Evolutionary conservation across 164 flowering plant genomes (phyloP).

Genomic region (Nelumbo lutea): DNA sequence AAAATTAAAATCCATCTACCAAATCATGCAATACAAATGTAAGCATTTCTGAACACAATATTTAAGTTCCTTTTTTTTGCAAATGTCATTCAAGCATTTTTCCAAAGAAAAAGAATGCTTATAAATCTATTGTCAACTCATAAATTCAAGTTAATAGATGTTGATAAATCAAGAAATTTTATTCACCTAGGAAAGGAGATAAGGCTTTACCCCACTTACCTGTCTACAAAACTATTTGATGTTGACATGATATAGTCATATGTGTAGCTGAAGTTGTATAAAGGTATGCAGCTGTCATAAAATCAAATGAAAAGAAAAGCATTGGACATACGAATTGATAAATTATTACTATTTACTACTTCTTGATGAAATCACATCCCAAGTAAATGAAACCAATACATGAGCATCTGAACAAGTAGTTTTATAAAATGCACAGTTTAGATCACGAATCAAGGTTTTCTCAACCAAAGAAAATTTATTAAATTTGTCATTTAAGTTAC

Average conservation of each 20-base stretch:
- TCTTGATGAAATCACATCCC: background rate
- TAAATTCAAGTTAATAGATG: background rate
- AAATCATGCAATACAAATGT: too few relatives aligned
- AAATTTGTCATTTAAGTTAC: too few relatives aligned
- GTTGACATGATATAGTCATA: conserved; percentile 91
- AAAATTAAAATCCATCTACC: too few relatives aligned
- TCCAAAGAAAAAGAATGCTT: too few relatives aligned
- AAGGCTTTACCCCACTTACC: conserved; percentile 38
- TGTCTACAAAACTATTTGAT: conserved; percentile 92
- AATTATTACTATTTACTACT: background rate
- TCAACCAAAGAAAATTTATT: too few relatives aligned
- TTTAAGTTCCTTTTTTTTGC: too few relatives aligned
- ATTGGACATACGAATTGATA: background rate
- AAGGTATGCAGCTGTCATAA: conserved; percentile 88
- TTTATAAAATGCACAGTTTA: too few relatives aligned
- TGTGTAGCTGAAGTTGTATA: conserved; percentile 95
- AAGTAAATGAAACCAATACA: background rate
- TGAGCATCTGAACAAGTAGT: too few relatives aligned
- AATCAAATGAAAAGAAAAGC: conserved; percentile 12
- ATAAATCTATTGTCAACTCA: too few relatives aligned
- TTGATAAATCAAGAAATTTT: background rate
- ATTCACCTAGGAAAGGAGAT: background rate
- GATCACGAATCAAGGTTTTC: too few relatives aligned
- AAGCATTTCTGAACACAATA: too few relatives aligned
- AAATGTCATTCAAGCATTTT: too few relatives aligned